phyloP scores from a whole-genome alignment of 495 filamentous ascomycete genomes.

The Neurospora sublineolata region DNA sequence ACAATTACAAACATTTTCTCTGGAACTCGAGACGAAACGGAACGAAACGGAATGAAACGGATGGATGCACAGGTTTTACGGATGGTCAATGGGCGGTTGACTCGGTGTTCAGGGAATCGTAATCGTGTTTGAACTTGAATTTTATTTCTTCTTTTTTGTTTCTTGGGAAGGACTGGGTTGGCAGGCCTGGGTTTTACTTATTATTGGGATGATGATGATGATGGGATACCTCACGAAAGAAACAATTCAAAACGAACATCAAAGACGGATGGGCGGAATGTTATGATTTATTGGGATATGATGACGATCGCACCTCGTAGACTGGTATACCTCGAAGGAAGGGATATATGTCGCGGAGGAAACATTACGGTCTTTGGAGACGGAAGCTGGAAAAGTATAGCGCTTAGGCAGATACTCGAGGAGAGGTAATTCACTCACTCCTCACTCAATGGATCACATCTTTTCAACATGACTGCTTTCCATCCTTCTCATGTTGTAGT shows the following conservation, averaged over 20 bases:
- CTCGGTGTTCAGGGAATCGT: not conserved
- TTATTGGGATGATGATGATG: not conserved
- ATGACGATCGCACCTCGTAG: not conserved
- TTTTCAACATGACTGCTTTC: not conserved
- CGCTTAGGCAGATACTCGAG: not conserved
- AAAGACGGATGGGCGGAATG: not conserved
- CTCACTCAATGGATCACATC: not conserved
- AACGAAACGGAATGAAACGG: not conserved
- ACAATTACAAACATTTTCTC: not conserved
- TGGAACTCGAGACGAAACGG: conserved; percentile 3
- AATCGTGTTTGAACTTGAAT: not conserved
- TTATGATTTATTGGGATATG: not conserved
- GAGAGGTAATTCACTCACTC: not conserved
- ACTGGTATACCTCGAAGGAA: not conserved
- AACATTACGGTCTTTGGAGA: not conserved
- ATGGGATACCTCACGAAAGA: not conserved
- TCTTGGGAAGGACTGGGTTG: not conserved
- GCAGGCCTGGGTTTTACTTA: not conserved
- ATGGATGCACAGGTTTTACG: conserved; percentile 4
- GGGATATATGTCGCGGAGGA: not conserved
- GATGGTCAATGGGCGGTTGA: not conserved
- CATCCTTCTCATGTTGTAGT: not conserved
- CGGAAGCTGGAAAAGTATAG: not conserved
- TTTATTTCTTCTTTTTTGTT: not conserved
- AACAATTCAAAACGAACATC: not conserved